Evolutionary conservation across 306 rosid species (phyloP).

Genomic region (Styphnolobium japonicum): DNA sequence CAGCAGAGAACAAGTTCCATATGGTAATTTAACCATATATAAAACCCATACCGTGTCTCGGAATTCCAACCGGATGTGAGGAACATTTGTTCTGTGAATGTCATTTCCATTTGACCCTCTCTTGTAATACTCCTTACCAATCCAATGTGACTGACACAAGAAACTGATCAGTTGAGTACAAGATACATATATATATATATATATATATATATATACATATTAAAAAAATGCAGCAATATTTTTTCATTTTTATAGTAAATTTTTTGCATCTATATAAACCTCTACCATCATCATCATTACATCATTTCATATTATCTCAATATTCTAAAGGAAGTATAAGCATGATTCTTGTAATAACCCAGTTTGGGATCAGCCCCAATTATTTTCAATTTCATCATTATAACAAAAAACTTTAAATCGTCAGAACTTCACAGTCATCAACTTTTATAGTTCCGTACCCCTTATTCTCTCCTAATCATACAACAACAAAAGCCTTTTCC

Average conservation of each 20-base stretch:
- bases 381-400: neutral
- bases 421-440: neutral
- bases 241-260: neutral
- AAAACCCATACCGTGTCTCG: constrained; percentile 64
- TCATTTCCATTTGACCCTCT: constrained; percentile 97
- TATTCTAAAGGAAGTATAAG: neutral
- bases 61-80: constrained; percentile 93
- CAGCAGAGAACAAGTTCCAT: neutral
- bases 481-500: too few relatives aligned
- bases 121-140: constrained; percentile 81
- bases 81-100: constrained; percentile 90
- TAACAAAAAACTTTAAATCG: neutral
- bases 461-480: neutral
- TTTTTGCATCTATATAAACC: neutral
- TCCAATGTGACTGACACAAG: constrained; percentile 83
- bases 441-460: neutral
- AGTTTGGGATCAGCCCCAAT: neutral
- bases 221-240: neutral
- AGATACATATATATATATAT: too few relatives aligned
- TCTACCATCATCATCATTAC: neutral
- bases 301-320: neutral
- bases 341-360: neutral
- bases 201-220: too few relatives aligned
- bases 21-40: neutral
- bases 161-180: constrained; percentile 20